Base-by-base conservation (phyloP, 805 yeast species). In the Starmerella scarabaei region DNA sequence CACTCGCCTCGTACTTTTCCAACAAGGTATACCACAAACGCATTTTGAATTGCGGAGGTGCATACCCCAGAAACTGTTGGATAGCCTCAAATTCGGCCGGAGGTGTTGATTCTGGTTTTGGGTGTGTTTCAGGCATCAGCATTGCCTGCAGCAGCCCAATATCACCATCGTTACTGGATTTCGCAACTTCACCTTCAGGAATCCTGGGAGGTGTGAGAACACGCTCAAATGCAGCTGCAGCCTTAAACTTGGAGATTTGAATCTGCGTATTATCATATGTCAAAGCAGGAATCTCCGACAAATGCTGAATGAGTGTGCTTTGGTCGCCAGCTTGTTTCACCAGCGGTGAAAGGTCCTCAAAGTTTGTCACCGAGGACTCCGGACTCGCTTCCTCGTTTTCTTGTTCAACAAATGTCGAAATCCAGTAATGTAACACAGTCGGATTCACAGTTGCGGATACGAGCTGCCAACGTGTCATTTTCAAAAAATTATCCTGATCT, bases 21-120 rank as follows among this genome's bases (percentile, higher is more conserved):
- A 83, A 66, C 15, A 86, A 61, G 19, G 79, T 67, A 24, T 72
- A 73, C 93, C 96, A 86, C 2, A 91, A 59, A 39, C 77, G 76
- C 29, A 85, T 60, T 41, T 72, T 72, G 54, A 84, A 68, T 18
- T 73, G 77, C 18, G 79, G 62, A 0, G 91, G 73, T 0, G 93
- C 74, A 11, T 63, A 64, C 3, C 64, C 59, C 14, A 91, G 63
- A 53, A 88, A 83, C 11, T 63, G 57, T 18, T 67, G 63, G 56
- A 84, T 75, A 6, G 85, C 75, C 14, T 53, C 47, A 27, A 69
- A 64, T 27, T 67, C 70, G 1, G 53, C 3, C 2, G 23, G 40
- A 41, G 12, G 60, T 32, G 37, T 32, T 18, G 30, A 21, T 12
- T 29, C 41, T 1, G 50, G 45, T 30, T 23, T 41, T 6, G 35